phyloP scores from a whole-genome alignment of 768 basidiomycete species.

The Collybia mongolica region DNA sequence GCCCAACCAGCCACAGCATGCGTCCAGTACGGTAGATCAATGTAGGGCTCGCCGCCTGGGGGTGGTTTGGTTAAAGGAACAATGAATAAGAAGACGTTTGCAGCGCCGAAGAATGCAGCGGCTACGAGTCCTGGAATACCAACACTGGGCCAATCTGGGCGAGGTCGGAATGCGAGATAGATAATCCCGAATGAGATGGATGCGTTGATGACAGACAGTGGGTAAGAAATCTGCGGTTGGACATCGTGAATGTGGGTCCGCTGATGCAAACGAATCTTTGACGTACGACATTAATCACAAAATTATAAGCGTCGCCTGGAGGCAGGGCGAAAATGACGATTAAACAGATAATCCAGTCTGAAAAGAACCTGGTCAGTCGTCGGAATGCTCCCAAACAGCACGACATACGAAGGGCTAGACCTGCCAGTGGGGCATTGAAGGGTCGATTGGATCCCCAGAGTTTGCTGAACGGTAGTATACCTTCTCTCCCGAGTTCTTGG shows the following conservation, averaged over 20 bases:
- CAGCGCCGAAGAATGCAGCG: constrained; percentile 49
- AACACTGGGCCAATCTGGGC: constrained; percentile 24
- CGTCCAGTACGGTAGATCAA: constrained; percentile 56
- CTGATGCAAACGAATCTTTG: background rate
- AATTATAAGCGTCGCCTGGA: constrained; percentile 66
- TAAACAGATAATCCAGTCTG: constrained; percentile 35
- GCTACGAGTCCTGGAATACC: constrained; percentile 17
- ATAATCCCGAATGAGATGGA: constrained; percentile 51
- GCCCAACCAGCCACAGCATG: constrained; percentile 38
- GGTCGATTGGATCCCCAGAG: constrained; percentile 64
- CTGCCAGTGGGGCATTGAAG: constrained; percentile 57
- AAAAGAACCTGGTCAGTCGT: background rate
- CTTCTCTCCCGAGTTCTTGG: constrained; percentile 64
- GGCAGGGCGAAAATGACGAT: constrained; percentile 43
- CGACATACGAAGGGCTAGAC: constrained; percentile 50
- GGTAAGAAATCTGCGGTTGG: constrained; percentile 37
- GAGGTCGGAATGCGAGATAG: constrained; percentile 28
- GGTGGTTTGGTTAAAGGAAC: constrained; percentile 55
- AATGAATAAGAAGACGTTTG: constrained; percentile 57
- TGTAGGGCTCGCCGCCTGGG: constrained; percentile 43
- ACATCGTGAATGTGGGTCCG: background rate
- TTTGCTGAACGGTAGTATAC: constrained; percentile 56
- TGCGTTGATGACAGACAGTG: constrained; percentile 49
- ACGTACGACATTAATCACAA: constrained; percentile 57
- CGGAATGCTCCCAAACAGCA: constrained; percentile 18